Conservation (phyloP, 768 basidiomycete genomes). For the Phanerodontia chrysosporium region DNA sequence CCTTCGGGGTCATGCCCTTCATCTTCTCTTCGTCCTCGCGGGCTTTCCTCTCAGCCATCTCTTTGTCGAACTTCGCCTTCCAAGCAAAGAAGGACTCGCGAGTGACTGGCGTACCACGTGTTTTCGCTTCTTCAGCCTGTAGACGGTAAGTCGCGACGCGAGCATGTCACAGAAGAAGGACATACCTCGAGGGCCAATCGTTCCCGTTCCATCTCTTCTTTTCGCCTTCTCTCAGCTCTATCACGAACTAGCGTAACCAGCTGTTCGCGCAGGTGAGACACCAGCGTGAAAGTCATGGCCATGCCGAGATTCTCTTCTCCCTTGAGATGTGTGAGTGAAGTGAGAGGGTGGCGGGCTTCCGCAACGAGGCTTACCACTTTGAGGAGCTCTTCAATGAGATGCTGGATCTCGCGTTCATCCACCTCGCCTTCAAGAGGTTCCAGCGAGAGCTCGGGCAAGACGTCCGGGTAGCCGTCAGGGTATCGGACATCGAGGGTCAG, state of each 20-base stretch:
- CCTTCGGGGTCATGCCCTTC: constrained; percentile 67
- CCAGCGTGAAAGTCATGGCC: constrained; percentile 97
- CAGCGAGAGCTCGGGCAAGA: constrained; percentile 67
- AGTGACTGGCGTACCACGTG: constrained; percentile 91
- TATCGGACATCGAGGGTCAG: constrained; percentile 73
- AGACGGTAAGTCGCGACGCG: background rate
- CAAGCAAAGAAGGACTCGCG: constrained; percentile 74
- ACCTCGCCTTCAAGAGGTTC: constrained; percentile 58
- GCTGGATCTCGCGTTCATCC: constrained; percentile 50
- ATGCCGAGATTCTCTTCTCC: constrained; percentile 87
- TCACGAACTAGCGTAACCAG: constrained; percentile 58
- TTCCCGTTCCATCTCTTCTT: constrained; percentile 70
- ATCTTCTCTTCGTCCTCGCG: constrained; percentile 78
- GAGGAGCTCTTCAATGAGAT: constrained; percentile 53
- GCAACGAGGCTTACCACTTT: constrained; percentile 43
- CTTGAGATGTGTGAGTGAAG: constrained; percentile 31
- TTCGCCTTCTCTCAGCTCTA: constrained; percentile 51
- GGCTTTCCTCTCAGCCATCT: constrained; percentile 51
- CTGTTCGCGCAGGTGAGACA: constrained; percentile 78
- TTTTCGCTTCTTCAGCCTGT: constrained; percentile 84
- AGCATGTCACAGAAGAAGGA: background rate
- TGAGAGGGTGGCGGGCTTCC: background rate
- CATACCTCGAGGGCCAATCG: constrained; percentile 71
- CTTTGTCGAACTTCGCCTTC: constrained; percentile 76
- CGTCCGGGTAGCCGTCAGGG: constrained; percentile 80